These are phyloP conservation scores for Dactylorhiza incarnata DNA, from an alignment of 106 monocot species.

Conservation along the genomic window DNA sequence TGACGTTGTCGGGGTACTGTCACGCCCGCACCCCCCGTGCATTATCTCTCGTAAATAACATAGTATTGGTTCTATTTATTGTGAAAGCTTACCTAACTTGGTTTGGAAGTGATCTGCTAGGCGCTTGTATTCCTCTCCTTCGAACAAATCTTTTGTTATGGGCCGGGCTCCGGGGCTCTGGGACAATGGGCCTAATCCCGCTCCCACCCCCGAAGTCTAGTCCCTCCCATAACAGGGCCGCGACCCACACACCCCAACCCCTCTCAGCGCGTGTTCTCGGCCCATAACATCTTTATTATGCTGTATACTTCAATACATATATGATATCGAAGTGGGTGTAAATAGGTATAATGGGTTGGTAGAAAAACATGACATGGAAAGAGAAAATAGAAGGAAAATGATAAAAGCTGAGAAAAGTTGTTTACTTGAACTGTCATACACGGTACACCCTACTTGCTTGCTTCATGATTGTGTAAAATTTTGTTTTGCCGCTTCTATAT, in stretches of 20 bases:
- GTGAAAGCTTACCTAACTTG: not conserved
- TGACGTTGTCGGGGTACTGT: too few species aligned
- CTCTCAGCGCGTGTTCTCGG: too few species aligned
- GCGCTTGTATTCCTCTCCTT: not conserved
- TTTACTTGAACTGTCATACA: not conserved
- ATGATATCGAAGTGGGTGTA: not conserved
- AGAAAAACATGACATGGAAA: not conserved
- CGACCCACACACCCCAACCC: too few species aligned
- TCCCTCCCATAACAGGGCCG: too few species aligned
- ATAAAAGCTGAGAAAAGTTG: not conserved
- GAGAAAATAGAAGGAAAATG: not conserved
- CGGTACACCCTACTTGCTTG: not conserved
- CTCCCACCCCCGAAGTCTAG: too few species aligned
- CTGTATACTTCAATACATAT: not conserved
- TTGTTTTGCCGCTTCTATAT: not conserved
- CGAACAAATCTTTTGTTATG: not conserved
- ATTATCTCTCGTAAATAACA: not conserved
- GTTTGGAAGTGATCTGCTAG: not conserved
- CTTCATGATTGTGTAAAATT: not conserved
- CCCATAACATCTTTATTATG: too few species aligned
- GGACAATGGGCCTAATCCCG: too few species aligned
- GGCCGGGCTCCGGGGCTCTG: too few species aligned
- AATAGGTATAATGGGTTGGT: not conserved
- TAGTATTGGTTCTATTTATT: not conserved
- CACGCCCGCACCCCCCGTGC: too few species aligned